Evolutionary conservation across 345 rosid genomes (phyloP).

Genomic region (Dipteronia sinensis): DNA sequence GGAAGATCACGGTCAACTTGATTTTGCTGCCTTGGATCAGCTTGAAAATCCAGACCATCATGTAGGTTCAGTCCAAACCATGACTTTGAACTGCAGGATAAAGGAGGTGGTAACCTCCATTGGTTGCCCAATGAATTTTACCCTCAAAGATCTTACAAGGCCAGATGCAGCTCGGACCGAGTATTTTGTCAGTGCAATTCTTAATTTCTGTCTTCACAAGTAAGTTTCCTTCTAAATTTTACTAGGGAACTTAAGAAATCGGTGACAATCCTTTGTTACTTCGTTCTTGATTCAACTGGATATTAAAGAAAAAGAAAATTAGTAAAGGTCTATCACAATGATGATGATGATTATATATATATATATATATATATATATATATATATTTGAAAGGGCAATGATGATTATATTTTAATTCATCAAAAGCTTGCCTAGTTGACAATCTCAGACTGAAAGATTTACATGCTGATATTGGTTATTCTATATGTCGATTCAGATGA

Average conservation of each 20-base stretch:
- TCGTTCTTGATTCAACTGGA: background rate
- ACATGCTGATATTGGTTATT: background rate
- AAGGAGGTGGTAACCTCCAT: conserved; percentile 45
- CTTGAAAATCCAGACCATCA: conserved; percentile 91
- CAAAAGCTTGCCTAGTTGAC: background rate
- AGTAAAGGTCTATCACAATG: background rate
- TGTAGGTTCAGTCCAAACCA: conserved; percentile 44
- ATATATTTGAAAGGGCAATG: background rate
- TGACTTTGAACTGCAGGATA: conserved; percentile 52
- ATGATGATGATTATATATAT: too few species aligned
- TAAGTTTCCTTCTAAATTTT: conserved; percentile 25
- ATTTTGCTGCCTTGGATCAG: conserved; percentile 71
- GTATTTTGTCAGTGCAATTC: conserved; percentile 70
- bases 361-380: too few species aligned
- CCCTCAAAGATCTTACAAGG: conserved; percentile 61
- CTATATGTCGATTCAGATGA: background rate
- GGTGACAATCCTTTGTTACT: background rate
- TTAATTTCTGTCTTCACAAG: conserved; percentile 84
- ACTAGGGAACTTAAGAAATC: background rate
- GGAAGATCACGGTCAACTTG: conserved; percentile 78
- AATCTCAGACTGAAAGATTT: background rate
- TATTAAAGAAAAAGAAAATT: background rate
- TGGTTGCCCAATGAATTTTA: conserved; percentile 58
- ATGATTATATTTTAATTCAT: background rate
- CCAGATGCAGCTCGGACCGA: conserved; percentile 71